Conservation (phyloP, 2,329 filamentous ascomycete species). For the Scytalidium sp. region DNA sequence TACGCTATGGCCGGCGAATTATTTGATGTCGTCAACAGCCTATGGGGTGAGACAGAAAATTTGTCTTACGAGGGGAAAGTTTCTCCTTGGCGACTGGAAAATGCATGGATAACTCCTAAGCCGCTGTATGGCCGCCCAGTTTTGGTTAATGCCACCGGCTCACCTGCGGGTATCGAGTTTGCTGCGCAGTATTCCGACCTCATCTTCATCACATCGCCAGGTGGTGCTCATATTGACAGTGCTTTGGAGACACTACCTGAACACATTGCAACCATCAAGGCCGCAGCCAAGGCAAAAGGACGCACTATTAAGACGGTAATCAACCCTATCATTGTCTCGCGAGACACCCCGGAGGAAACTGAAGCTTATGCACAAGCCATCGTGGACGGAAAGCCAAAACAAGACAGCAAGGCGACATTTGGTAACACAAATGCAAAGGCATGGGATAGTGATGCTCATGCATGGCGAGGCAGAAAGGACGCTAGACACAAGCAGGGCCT, state of each 20-base stretch:
- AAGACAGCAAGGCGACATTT: slow-evolving; percentile 5
- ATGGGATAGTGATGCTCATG: slow-evolving; percentile 22
- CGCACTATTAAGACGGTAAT: slow-evolving; percentile 18
- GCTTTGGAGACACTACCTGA: slow-evolving; percentile 19
- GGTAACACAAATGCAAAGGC: slow-evolving; percentile 6
- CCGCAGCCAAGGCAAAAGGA: slow-evolving; percentile 14
- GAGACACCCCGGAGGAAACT: slow-evolving; percentile 19
- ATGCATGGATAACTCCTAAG: slow-evolving; percentile 22
- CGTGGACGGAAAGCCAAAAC: slow-evolving; percentile 8
- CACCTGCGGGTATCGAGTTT: slow-evolving; percentile 20
- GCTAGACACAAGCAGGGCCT: slow-evolving; percentile 15
- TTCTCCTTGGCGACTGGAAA: slow-evolving; percentile 16
- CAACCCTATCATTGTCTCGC: slow-evolving; percentile 19
- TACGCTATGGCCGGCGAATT: slow-evolving; percentile 22
- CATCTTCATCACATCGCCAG: slow-evolving; percentile 22
- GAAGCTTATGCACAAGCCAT: slow-evolving; percentile 17
- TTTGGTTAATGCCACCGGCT: slow-evolving; percentile 20
- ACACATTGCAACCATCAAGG: slow-evolving; percentile 19
- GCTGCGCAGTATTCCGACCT: slow-evolving; percentile 17
- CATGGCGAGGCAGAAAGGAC: slow-evolving; percentile 17
- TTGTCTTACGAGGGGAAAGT: slow-evolving; percentile 17
- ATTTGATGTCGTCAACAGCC: slow-evolving; percentile 20
- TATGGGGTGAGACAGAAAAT: slow-evolving; percentile 22
- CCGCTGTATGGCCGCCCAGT: slow-evolving; percentile 17
- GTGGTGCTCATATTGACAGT: slow-evolving; percentile 18